Conservation (phyloP, 2,329 filamentous ascomycete genomes). For the Pseudopithomyces maydicus region DNA sequence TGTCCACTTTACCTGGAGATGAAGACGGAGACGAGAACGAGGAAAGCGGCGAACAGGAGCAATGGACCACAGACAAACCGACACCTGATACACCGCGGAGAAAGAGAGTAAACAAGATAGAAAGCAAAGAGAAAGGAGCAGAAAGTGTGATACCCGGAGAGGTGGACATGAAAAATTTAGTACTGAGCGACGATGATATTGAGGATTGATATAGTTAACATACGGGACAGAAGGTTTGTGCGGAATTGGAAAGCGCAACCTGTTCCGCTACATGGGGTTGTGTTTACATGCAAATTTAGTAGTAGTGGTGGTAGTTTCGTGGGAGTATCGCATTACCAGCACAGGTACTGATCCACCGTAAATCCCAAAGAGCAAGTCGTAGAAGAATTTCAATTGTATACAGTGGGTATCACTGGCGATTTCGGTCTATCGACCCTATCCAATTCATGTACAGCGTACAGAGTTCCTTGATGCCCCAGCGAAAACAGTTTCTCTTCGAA, state of each 20-base stretch:
- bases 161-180: slow-evolving; percentile 39
- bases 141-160: slow-evolving; percentile 32
- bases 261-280: not conserved
- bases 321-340: too few species aligned
- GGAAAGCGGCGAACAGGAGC: slow-evolving; percentile 32
- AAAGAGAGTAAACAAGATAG: slow-evolving; percentile 23
- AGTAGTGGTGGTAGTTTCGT: not conserved
- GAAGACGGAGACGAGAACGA: slow-evolving; percentile 41
- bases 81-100: slow-evolving; percentile 29
- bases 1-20: slow-evolving; percentile 17
- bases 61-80: slow-evolving; percentile 52
- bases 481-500: not conserved
- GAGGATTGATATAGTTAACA: slow-evolving; percentile 39
- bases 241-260: not conserved
- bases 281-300: not conserved
- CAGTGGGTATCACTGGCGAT: not conserved
- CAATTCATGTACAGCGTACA: not conserved
- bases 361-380: too few species aligned
- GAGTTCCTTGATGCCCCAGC: not conserved
- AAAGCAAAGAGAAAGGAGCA: slow-evolving; percentile 24
- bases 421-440: not conserved
- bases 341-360: not conserved
- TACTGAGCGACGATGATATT: slow-evolving; percentile 55
- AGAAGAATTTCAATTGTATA: not conserved
- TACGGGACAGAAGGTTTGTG: not conserved